phyloP scores from a whole-genome alignment of 2,329 filamentous ascomycete genomes.

The Fusarium nanum region DNA sequence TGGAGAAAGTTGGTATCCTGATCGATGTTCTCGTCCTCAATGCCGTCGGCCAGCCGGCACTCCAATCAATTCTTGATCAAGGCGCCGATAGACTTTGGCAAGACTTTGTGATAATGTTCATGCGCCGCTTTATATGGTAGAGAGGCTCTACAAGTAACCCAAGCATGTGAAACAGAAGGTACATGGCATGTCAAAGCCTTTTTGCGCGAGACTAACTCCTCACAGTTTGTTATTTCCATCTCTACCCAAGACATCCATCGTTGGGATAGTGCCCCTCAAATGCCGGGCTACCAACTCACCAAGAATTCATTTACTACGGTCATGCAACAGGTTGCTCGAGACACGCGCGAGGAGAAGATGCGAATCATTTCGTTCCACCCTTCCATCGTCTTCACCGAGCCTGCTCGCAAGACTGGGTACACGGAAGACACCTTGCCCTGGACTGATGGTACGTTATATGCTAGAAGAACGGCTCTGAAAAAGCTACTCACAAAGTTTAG shows the following conservation, averaged over 20 bases:
- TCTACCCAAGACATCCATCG: constrained; percentile 46
- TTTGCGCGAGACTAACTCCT: rapidly evolving
- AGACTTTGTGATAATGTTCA: constrained; percentile 40
- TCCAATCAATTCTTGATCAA: constrained; percentile 34
- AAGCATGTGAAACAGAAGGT: constrained; percentile 26
- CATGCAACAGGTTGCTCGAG: constrained; percentile 53
- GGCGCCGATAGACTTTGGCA: constrained; percentile 39
- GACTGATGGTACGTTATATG: constrained; percentile 23
- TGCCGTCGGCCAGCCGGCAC: constrained; percentile 15
- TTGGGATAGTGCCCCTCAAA: constrained; percentile 32
- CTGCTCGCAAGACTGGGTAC: constrained; percentile 39
- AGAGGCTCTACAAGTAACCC: constrained; percentile 39
- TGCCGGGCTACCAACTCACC: constrained; percentile 51
- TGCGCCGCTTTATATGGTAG: constrained; percentile 26
- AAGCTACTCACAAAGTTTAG: constrained; percentile 24
- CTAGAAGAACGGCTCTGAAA: background rate
- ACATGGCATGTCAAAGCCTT: rapidly evolving
- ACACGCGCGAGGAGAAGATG: constrained; percentile 48
- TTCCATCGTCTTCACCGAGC: constrained; percentile 52
- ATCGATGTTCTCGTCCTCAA: constrained; percentile 36
- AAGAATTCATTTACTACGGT: constrained; percentile 52
- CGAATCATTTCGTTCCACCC: constrained; percentile 57
- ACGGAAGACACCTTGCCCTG: constrained; percentile 40
- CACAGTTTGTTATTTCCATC: constrained; percentile 28
- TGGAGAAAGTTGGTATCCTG: background rate